These are phyloP conservation scores for Suillus occidentalis DNA, from an alignment of 768 basidiomycete species.

Conservation along the genomic window DNA sequence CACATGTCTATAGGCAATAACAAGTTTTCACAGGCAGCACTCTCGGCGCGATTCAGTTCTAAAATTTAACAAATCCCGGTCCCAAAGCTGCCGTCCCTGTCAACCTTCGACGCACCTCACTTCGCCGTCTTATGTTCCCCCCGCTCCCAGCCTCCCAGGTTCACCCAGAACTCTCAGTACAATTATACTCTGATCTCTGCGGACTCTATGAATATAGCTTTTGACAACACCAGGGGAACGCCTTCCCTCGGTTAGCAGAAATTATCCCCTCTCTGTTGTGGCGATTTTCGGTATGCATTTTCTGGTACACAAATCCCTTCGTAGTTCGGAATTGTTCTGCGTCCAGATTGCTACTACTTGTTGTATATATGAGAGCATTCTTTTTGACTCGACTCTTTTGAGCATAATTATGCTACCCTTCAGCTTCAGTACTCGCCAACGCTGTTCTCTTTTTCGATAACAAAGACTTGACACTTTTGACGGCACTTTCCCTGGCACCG, in stretches of 20 bases:
- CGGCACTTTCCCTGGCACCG: slow-evolving; percentile 65
- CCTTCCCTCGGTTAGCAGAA: background rate
- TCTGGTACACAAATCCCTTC: background rate
- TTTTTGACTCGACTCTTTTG: background rate
- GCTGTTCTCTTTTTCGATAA: slow-evolving; percentile 40
- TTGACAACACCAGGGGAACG: background rate
- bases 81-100: background rate
- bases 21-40: background rate
- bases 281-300: background rate
- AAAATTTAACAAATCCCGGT: background rate
- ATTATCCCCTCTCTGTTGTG: background rate
- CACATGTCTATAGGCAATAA: background rate
- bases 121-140: background rate
- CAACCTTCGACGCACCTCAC: background rate
- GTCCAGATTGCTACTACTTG: background rate
- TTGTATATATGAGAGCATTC: background rate
- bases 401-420: background rate
- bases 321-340: background rate
- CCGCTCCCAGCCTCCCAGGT: background rate
- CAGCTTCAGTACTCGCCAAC: background rate
- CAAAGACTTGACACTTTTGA: slow-evolving; percentile 58
- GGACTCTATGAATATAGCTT: background rate
- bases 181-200: background rate
- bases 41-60: background rate
- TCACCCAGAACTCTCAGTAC: background rate